Base-by-base conservation (phyloP, 805 yeast genomes). In the Saturnispora ahearnii region DNA sequence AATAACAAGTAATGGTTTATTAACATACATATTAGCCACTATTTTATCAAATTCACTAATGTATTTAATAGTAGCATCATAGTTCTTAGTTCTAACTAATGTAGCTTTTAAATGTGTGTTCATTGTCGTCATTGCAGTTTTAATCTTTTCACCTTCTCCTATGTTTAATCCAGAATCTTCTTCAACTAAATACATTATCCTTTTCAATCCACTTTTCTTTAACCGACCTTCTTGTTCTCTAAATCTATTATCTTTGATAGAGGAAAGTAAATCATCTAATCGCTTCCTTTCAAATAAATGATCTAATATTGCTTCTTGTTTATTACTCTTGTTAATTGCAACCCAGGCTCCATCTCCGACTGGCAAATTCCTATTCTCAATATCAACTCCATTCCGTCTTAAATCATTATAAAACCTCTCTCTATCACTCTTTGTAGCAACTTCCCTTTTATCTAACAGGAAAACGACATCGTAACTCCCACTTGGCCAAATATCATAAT, bases 261-360 rank as follows among this genome's bases (percentile, higher is more conserved):
- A 86, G 32, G 72, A 61, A 0, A 84, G 84, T 58, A 93, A 73
- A 71, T 93, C 99, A 61, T 87, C 95, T 41, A 90, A 65, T 50
- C 96, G 70, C 65, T 93, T 93, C 36, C 99, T 73, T 68, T 93
- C 99, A 43, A 91, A 75, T n/a, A 93, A 84, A 53, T 79, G 82
- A 62, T 91, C 85, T 15, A 93, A 66, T 0, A 87, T 83, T 4
- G 82, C 87, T 49, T 82, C 82, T 48, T 75, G 74, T 1, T 76
- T 73, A 0, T 86, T 76, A 0, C 52, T 57, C 47, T 69, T 76
- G 59, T 88, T 76, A 50, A 75, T 74, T 0, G 96, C 99, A 3
- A 89, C 73, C 99, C 98, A 93, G 9, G 84, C 54, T 1, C 84
- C 83, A 68, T 93, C 99, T 5, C 99, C 98, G 2, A 90, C 78